Base-by-base conservation (phyloP, 345 rosid genomes). In the Arabidopsis suecica region DNA sequence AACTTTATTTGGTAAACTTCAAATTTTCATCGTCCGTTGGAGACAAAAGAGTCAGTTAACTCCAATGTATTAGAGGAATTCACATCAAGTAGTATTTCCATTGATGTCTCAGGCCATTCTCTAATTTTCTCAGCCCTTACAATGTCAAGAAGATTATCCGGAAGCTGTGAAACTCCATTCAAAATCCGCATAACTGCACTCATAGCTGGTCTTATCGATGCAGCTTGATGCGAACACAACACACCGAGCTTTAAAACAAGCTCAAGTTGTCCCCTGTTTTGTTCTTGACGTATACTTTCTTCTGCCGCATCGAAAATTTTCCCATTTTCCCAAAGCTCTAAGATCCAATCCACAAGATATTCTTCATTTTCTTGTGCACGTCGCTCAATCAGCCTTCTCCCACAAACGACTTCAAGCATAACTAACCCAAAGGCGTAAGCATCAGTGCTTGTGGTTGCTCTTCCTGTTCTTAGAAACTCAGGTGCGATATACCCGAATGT, bases 401-500 rank as follows among this genome's bases (percentile, higher is more conserved):
- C 89, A 16, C 83, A 80, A 5, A 79, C 82, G 1, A 86, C 79
- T 65, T 83, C 89, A 6, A 84, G 83, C 65, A 80, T 65, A 14
- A 79, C 81, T 14, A 74, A 44, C 28, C 89, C 87, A 22, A 78
- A 86, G 0, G 86, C 82, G 25, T 68, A 86, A 3, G 82, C 80
- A 81, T 86, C 81, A 0, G 81, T 78, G 69, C 54, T 69, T 6
- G 83, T 82, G 0, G 81, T 81, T 34, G 86, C 83, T 78, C 68
- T 82, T 30, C 87, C 86, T 0, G 78, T 86, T 50, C 75, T 75
- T 14, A 80, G 0, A 3, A 70, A 70, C 71, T 86, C 87, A 0
- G 84, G 87, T 18, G 87, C 87, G 1, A 86, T 44, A 50, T 79
- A 86, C 4, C 86, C 86, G 0, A 84, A 23, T 0, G 86, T 86